Percentiles rank a stretch among this genome's conserved stretches.
Evolutionary conservation across 495 filamentous ascomycete species (phyloP).

Genomic region (Lasiosphaeriaceae sp.): DNA sequence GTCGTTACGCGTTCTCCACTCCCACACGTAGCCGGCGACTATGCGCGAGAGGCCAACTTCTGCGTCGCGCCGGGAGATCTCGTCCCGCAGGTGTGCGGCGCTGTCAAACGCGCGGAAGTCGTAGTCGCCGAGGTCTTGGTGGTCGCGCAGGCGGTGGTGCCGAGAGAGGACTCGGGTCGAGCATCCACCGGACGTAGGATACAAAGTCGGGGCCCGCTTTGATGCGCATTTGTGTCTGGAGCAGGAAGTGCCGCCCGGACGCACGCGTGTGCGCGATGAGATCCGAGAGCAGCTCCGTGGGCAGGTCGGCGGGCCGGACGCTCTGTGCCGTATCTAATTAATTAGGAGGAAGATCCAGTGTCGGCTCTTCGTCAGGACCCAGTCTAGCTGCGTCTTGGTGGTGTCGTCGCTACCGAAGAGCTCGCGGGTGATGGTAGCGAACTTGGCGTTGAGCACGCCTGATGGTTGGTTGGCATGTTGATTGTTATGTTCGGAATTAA

Average conservation of each 20-base stretch:
- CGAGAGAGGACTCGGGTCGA: not conserved
- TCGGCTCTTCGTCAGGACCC: not conserved
- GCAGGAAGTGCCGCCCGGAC: not conserved
- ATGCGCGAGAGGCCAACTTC: not conserved
- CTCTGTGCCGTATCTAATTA: conserved; percentile 1
- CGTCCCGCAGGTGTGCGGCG: not conserved
- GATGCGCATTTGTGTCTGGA: conserved; percentile 1
- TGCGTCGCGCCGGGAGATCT: not conserved
- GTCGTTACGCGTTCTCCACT: not conserved
- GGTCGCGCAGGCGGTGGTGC: not conserved
- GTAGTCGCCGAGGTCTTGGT: not conserved
- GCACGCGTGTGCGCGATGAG: not conserved
- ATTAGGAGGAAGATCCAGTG: conserved; percentile 1
- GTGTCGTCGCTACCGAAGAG: conserved; percentile 1
- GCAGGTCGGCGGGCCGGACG: conserved; percentile 1
- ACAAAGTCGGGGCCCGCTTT: not conserved
- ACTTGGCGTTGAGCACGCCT: not conserved
- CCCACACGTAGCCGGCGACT: not conserved
- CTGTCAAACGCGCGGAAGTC: conserved; percentile 1
- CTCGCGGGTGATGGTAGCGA: not conserved
- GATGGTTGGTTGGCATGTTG: conserved; percentile 2
- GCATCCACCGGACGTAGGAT: not conserved
- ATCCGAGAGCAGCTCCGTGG: not conserved
- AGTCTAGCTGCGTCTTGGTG: not conserved
- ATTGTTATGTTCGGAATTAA: too few relatives aligned